Percentiles rank a stretch among this genome's conserved stretches.
Conservation (phyloP, 345 rosid genomes). For the Moricandia arvensis region DNA sequence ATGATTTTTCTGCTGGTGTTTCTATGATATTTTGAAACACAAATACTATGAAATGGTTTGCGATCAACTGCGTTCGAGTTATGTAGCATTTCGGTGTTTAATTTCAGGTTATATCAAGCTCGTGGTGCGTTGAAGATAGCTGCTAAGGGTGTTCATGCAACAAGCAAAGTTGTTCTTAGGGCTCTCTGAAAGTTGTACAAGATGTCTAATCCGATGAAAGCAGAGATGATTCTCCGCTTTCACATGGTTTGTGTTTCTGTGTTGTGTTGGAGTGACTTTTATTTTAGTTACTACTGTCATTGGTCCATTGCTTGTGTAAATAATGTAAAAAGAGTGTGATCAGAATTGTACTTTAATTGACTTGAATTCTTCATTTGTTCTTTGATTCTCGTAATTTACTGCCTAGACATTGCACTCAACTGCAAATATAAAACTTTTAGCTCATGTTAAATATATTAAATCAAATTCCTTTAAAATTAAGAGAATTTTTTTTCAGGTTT, state of each 20-base stretch:
- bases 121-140: conserved; percentile 66
- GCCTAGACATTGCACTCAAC: too few species aligned
- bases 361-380: neutral
- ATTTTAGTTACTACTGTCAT: neutral
- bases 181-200: conserved; percentile 47
- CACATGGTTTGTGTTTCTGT: conserved; percentile 5
- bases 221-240: conserved; percentile 11
- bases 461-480: too few species aligned
- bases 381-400: too few species aligned
- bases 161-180: conserved; percentile 66
- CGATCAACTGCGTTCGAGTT: neutral
- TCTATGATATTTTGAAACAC: neutral
- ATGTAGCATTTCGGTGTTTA: neutral
- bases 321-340: conserved; percentile 35
- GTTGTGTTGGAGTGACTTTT: neutral
- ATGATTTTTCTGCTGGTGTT: neutral
- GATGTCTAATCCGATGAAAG: neutral
- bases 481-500: too few species aligned
- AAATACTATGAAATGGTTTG: neutral
- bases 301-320: conserved; percentile 23
- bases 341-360: conserved; percentile 4
- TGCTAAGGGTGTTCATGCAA: conserved; percentile 62
- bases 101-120: conserved; percentile 60
- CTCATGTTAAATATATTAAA: too few species aligned
- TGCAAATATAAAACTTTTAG: too few species aligned